A percentile compares a stretch with the other conserved stretches of the same genome.
Conservation (phyloP, 2,329 filamentous ascomycete species). For the Teratosphaeria epicoccoides region DNA sequence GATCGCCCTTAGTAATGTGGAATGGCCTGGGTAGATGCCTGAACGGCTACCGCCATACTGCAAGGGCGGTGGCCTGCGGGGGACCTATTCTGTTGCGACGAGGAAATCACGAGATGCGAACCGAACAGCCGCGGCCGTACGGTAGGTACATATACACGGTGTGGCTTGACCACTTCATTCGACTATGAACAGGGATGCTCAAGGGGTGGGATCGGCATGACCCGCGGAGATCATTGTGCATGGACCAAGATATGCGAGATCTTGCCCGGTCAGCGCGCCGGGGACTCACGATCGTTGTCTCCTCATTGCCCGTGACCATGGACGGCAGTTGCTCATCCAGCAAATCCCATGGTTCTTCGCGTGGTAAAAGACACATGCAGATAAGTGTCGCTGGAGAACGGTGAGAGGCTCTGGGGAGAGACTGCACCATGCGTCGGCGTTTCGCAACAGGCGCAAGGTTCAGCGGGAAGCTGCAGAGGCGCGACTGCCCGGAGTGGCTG, state of each 20-base stretch:
- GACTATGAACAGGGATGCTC: not conserved
- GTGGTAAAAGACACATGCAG: not conserved
- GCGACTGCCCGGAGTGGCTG: not conserved
- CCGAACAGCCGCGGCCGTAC: not conserved
- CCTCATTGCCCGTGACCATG: not conserved
- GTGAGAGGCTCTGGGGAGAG: not conserved
- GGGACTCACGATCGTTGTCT: not conserved
- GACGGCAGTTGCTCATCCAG: not conserved
- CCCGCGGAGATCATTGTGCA: not conserved
- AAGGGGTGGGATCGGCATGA: not conserved
- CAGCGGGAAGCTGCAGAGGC: not conserved
- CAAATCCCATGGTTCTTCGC: not conserved
- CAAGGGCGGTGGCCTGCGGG: not conserved
- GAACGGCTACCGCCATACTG: not conserved
- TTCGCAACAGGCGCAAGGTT: not conserved
- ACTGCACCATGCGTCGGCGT: not conserved
- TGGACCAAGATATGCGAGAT: not conserved
- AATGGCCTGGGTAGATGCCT: not conserved
- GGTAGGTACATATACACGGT: not conserved
- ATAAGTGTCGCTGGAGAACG: not conserved
- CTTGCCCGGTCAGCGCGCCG: not conserved
- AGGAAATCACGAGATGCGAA: no score
- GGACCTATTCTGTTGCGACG: no score
- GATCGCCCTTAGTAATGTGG: not conserved
- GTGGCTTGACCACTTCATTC: not conserved